These are phyloP conservation scores for Stagonosporopsis vannaccii DNA, from an alignment of 2,329 filamentous ascomycete species.

Conservation along the genomic window DNA sequence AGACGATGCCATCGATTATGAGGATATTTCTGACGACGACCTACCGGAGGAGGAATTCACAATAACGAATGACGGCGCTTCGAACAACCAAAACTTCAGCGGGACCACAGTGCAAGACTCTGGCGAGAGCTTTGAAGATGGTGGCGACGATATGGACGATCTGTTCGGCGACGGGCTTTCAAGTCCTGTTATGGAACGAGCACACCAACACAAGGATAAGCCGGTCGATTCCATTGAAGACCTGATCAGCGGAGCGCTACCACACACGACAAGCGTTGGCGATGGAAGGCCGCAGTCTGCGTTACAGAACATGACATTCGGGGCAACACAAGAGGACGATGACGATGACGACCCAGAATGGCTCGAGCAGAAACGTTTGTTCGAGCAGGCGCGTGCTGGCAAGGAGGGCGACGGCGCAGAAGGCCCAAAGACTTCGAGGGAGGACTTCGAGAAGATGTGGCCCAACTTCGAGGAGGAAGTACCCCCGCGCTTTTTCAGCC, in stretches of 20 bases:
- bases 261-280: conserved; percentile 9
- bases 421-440: conserved; percentile 71
- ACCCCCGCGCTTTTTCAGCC: conserved; percentile 78
- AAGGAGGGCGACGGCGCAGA: conserved; percentile 63
- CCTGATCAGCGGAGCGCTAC: conserved; percentile 12
- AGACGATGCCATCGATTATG: conserved; percentile 88
- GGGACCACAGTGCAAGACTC: conserved; percentile 43
- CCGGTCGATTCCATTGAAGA: conserved; percentile 46
- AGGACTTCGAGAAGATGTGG: conserved; percentile 80
- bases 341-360: conserved; percentile 45
- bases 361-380: conserved; percentile 45
- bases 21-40: conserved; percentile 91
- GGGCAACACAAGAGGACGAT: conserved; percentile 30
- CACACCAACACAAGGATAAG: conserved; percentile 48
- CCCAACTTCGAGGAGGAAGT: conserved; percentile 80
- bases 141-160: conserved; percentile 36
- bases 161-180: conserved; percentile 35
- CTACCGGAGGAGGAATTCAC: conserved; percentile 73
- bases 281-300: conserved; percentile 28
- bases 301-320: conserved; percentile 28
- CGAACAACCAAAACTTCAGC: conserved; percentile 35
- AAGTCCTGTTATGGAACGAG: conserved; percentile 32
- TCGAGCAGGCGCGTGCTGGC: conserved; percentile 36
- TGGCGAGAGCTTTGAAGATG: conserved; percentile 57
- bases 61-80: conserved; percentile 27